Conservation (phyloP, 148 eudicot genomes). For the Chenopodium berlandieri region DNA sequence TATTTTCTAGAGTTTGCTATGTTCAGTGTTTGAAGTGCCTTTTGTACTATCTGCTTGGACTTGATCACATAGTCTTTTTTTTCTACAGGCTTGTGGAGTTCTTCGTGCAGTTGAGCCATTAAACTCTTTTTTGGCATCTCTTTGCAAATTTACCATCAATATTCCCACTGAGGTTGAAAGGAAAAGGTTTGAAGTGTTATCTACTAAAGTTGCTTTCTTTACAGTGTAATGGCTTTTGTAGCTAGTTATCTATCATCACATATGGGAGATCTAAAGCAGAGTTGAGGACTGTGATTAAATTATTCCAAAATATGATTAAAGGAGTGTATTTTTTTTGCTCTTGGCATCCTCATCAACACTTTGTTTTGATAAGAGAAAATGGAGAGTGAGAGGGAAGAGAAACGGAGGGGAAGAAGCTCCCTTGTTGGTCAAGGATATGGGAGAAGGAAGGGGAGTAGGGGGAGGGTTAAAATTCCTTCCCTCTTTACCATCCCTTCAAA, state of each 20-base stretch:
- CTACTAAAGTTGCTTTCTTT: not conserved
- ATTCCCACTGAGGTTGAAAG: conserved; percentile 69
- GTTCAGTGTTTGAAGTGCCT: not conserved
- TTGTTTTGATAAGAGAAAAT: too few species aligned
- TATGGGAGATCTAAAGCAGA: conserved; percentile 3
- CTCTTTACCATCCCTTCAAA: too few species aligned
- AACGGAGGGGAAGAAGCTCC: too few species aligned
- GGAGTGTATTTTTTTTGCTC: not conserved
- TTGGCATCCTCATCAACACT: not conserved
- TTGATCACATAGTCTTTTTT: conserved; percentile 23
- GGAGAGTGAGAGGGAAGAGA: too few species aligned
- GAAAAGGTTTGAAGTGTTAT: conserved; percentile 55
- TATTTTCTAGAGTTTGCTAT: not conserved
- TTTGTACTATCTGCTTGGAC: conserved; percentile 13
- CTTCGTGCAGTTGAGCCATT: conserved; percentile 90
- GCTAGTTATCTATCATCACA: not conserved
- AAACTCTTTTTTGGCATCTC: conserved; percentile 93
- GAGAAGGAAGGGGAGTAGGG: too few species aligned
- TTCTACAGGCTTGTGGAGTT: conserved; percentile 88
- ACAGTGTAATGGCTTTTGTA: not conserved
- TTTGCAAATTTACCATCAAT: conserved; percentile 91
- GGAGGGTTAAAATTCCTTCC: too few species aligned
- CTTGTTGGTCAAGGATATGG: too few species aligned
- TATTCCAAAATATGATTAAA: not conserved
- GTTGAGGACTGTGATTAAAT: not conserved